Base-by-base conservation (phyloP, 2,329 filamentous ascomycete genomes). In the Colletotrichum brevisporum region DNA sequence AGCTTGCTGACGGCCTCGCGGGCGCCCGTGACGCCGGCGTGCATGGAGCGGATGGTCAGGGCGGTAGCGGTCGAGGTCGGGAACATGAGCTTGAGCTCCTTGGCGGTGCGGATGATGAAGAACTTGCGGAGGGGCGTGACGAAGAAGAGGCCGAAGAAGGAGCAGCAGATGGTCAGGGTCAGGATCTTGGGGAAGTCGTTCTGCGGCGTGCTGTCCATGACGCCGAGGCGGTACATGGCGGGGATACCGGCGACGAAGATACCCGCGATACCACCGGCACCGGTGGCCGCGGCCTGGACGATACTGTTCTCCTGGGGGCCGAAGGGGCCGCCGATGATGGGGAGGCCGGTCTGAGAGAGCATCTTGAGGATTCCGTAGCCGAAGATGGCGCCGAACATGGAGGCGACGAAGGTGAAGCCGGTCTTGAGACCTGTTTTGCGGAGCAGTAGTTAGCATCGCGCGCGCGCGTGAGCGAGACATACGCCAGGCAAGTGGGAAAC, bases 91-190 rank as follows among this genome's bases (percentile, higher is more conserved):
- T 84, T 85, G 39, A 90, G 79, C 77, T 90, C 88, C 10, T 88
- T 83, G 3, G 88, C 88, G 13, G 91, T 87, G 67, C 90, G 88
- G 76, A 91, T 87, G 77, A 92, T 86, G 81, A 91, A 92, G 81
- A 92, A 91, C 75, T 90, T 90, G 67, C 90, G 87, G 21, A 90
- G 83, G 8, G 89, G 88, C 0, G 88, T 89, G 56, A 86, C 86
- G 72, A 90, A 89, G 76, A 89, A 89, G 69, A 91, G 84, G 4
- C 90, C 90, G 76, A 91, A 91, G 79, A 90, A 90, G 10, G 86
- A 88, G 67, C 87, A 88, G 55, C 90, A 86, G 51, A 89, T 81
- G 2, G 89, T 90, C 71, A 91, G 83, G 31, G 87, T 87, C 63
- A 90, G 81, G 55, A 91, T 84, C 39, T 86, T 83, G 63, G 83